phyloP scores from a whole-genome alignment of 306 rosid genomes.

The Glycine tomentella region DNA sequence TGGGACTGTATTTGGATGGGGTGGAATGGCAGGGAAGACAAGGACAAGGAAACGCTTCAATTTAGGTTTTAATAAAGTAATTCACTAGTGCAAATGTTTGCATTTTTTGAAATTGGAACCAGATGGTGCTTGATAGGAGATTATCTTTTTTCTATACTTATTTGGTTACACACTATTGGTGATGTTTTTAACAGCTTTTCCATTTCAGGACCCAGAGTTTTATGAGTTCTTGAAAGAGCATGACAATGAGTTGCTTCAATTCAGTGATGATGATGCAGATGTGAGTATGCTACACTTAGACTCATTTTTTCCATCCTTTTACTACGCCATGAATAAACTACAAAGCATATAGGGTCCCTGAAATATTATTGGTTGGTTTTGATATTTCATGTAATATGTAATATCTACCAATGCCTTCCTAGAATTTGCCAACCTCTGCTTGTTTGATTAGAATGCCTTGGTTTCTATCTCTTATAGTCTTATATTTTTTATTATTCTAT shows the following conservation, averaged over 20 bases:
- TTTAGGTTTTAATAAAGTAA: slow-evolving; percentile 37
- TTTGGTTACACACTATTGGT: slow-evolving; percentile 13
- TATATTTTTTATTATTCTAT: not conserved
- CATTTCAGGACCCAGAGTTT: slow-evolving; percentile 84
- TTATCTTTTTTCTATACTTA: slow-evolving; percentile 1
- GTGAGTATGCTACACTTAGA: slow-evolving; percentile 57
- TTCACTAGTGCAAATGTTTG: slow-evolving; percentile 12
- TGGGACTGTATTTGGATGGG: not conserved
- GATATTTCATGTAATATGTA: not conserved
- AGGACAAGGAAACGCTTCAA: slow-evolving; percentile 1
- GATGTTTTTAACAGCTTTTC: slow-evolving; percentile 48
- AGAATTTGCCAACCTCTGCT: no score
- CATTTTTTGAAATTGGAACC: slow-evolving; percentile 4
- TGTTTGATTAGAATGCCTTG: not conserved
- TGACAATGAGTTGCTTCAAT: slow-evolving; percentile 81
- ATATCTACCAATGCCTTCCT: no score
- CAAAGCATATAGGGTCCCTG: slow-evolving; percentile 20
- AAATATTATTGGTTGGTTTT: not conserved
- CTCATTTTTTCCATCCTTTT: slow-evolving; percentile 4
- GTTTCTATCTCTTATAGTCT: not conserved
- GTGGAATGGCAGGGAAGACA: not conserved
- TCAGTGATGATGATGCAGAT: slow-evolving; percentile 70
- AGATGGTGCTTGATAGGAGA: slow-evolving; percentile 29
- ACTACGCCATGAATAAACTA: not conserved
- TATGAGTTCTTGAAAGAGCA: slow-evolving; percentile 79